These are phyloP conservation scores for Bryoglossum gracile DNA, from an alignment of 495 filamentous ascomycete species.

Conservation along the genomic window DNA sequence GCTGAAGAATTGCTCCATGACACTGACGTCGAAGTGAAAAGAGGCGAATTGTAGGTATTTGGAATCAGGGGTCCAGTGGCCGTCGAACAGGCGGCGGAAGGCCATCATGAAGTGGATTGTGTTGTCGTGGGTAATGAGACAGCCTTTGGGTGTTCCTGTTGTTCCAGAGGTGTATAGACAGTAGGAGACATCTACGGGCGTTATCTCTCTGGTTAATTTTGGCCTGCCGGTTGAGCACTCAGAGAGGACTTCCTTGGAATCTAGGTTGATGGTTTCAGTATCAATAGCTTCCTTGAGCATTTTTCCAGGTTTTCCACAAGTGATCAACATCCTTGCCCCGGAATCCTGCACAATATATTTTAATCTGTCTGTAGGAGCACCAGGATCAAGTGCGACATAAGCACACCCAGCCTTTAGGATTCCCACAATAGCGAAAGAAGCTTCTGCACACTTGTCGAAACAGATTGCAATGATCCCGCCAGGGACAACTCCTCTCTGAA, in stretches of 20 bases:
- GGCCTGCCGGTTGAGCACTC: constrained; percentile 23
- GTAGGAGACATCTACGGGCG: constrained; percentile 51
- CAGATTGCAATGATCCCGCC: constrained; percentile 63
- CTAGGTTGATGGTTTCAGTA: constrained; percentile 34
- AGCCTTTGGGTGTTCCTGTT: constrained; percentile 74
- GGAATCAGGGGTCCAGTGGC: constrained; percentile 60
- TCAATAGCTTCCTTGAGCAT: constrained; percentile 27
- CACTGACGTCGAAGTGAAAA: constrained; percentile 83
- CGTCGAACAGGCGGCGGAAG: constrained; percentile 60
- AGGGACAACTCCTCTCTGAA: constrained; percentile 25
- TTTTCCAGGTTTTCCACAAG: constrained; percentile 23
- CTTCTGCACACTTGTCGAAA: constrained; percentile 74
- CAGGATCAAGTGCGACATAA: constrained; percentile 69
- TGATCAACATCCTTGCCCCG: constrained; percentile 43
- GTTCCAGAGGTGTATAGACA: constrained; percentile 80
- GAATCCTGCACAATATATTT: constrained; percentile 62
- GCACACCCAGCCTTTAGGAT: constrained; percentile 76
- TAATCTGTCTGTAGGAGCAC: constrained; percentile 52
- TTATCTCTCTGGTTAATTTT: constrained; percentile 24
- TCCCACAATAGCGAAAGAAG: constrained; percentile 72
- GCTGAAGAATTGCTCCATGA: constrained; percentile 83
- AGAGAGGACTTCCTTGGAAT: constrained; percentile 27
- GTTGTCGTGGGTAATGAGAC: constrained; percentile 67
- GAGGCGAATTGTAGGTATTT: constrained; percentile 83
- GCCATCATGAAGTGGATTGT: constrained; percentile 69